Evolutionary conservation across 75 land plant genomes (phyloP).

Genomic region (Larix kaempferi): DNA sequence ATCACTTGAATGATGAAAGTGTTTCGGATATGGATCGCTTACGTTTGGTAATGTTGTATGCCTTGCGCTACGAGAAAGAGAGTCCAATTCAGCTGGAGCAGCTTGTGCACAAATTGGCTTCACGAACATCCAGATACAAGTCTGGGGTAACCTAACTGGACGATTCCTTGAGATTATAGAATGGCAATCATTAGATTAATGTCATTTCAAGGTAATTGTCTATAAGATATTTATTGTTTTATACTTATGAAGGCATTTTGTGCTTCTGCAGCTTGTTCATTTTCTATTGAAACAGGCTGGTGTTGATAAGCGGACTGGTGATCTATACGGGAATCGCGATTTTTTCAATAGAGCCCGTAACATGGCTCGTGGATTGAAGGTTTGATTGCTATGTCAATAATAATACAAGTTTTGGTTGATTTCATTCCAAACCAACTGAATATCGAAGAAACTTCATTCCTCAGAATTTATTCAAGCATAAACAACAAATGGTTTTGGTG

Average conservation of each 20-base stretch:
- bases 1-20: slow-evolving; percentile 74
- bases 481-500: background rate
- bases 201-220: background rate
- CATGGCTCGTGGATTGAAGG: slow-evolving; percentile 99
- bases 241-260: background rate
- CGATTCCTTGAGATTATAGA: background rate
- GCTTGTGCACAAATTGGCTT: slow-evolving; percentile 73
- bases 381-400: slow-evolving; percentile 17
- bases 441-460: background rate
- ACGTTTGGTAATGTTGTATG: slow-evolving; percentile 89
- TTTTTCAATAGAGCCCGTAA: slow-evolving; percentile 90
- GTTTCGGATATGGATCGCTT: slow-evolving; percentile 77
- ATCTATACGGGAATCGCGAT: slow-evolving; percentile 90
- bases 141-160: slow-evolving; percentile 66
- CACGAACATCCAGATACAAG: slow-evolving; percentile 79
- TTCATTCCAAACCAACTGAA: background rate
- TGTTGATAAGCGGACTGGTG: slow-evolving; percentile 91
- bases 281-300: slow-evolving; percentile 95
- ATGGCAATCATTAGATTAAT: background rate
- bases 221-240: background rate
- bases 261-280: slow-evolving; percentile 74
- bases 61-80: slow-evolving; percentile 97
- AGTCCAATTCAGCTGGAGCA: slow-evolving; percentile 93
- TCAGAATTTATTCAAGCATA: background rate
- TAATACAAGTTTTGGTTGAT: background rate